These are phyloP conservation scores for Clavispora carvajalis DNA, from an alignment of 805 yeast species.

Conservation along the genomic window DNA sequence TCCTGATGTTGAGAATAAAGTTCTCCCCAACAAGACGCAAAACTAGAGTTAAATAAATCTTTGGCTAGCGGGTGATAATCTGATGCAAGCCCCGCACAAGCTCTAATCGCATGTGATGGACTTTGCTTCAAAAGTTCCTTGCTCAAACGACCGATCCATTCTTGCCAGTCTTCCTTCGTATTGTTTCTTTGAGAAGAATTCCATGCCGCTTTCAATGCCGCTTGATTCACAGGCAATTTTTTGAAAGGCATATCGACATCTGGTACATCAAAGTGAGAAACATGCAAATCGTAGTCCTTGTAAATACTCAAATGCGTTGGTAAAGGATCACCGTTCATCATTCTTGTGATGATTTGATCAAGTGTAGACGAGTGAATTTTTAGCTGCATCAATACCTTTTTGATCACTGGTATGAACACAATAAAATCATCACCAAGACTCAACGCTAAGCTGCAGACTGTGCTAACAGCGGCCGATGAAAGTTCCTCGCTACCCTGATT, in stretches of 20 bases:
- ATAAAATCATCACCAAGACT: slow-evolving; percentile 81
- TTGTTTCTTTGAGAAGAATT: slow-evolving; percentile 76
- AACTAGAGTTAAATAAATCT: slow-evolving; percentile 89
- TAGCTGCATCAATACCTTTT: slow-evolving; percentile 56
- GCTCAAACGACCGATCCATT: slow-evolving; percentile 86
- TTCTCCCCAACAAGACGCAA: slow-evolving; percentile 94
- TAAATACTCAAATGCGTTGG: slow-evolving; percentile 72
- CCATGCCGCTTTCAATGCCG: slow-evolving; percentile 77
- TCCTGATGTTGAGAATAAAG: slow-evolving; percentile 84
- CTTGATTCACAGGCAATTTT: slow-evolving; percentile 66
- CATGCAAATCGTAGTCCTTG: slow-evolving; percentile 45
- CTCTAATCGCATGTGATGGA: slow-evolving; percentile 90
- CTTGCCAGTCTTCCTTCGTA: slow-evolving; percentile 96
- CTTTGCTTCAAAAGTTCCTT: slow-evolving; percentile 85
- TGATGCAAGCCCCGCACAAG: slow-evolving; percentile 85
- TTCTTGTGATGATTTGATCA: slow-evolving; percentile 73
- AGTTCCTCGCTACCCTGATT: slow-evolving; percentile 52
- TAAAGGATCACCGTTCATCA: slow-evolving; percentile 78
- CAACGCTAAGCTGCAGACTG: slow-evolving; percentile 69
- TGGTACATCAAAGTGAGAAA: slow-evolving; percentile 43
- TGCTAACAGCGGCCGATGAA: slow-evolving; percentile 62
- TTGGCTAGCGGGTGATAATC: slow-evolving; percentile 83
- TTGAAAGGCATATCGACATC: slow-evolving; percentile 65
- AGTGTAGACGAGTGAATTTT: slow-evolving; percentile 68
- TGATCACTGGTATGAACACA: slow-evolving; percentile 80